These are phyloP conservation scores for Beta vulgaris DNA, from an alignment of 148 eudicot genomes.

Conservation along the genomic window DNA sequence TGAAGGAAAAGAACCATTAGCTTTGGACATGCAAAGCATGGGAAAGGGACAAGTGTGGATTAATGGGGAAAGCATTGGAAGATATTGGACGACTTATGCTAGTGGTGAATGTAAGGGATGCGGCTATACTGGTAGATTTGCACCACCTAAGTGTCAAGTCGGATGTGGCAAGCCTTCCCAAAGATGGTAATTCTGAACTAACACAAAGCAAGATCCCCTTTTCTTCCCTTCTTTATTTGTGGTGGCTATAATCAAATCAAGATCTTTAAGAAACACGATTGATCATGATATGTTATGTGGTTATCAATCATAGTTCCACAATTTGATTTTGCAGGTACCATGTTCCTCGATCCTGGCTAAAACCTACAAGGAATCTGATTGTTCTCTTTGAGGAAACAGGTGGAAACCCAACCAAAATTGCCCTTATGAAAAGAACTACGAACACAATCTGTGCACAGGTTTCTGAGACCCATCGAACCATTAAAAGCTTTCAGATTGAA, in stretches of 20 bases:
- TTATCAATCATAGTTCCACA: not conserved
- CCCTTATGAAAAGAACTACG: slow-evolving; percentile 63
- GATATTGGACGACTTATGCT: slow-evolving; percentile 80
- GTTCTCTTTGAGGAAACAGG: slow-evolving; percentile 92
- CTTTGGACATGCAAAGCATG: slow-evolving; percentile 90
- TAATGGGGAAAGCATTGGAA: slow-evolving; percentile 86
- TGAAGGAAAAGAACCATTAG: slow-evolving; percentile 76
- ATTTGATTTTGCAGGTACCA: slow-evolving; percentile 48
- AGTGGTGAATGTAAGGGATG: slow-evolving; percentile 68
- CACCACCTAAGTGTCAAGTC: slow-evolving; percentile 73
- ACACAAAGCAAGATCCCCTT: not conserved
- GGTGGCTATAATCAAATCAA: not conserved
- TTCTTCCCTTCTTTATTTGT: not conserved
- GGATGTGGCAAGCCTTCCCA: slow-evolving; percentile 94
- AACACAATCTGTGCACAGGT: slow-evolving; percentile 63
- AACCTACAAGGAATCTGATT: slow-evolving; percentile 65
- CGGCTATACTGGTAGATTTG: slow-evolving; percentile 60
- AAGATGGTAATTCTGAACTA: slow-evolving; percentile 56
- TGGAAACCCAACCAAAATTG: slow-evolving; percentile 70
- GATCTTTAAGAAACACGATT: not conserved
- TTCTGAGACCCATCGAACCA: slow-evolving; percentile 66
- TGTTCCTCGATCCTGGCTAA: slow-evolving; percentile 91
- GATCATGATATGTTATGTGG: not conserved
- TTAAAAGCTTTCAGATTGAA: slow-evolving; percentile 64
- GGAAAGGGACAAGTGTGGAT: slow-evolving; percentile 98